Evolutionary conservation across 2,329 filamentous ascomycete species (phyloP), one percentile per base, ranked within the genome.

Genomic region (Mariannaea elegans): DNA sequence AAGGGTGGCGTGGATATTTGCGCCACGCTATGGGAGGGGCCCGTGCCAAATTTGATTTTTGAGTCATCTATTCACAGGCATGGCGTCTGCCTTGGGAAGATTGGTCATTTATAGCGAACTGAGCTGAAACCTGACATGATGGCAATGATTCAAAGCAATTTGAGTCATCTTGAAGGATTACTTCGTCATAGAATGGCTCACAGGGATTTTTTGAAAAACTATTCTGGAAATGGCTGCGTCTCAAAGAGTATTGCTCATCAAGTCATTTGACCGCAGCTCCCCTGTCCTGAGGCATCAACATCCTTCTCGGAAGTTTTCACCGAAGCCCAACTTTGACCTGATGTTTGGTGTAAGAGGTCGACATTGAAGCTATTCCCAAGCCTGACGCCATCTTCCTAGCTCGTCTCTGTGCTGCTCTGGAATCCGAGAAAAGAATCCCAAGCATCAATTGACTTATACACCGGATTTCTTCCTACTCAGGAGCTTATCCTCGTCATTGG

Each of bases 261-360:
- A n/a, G 21, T 61, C 45, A 31, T 27, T 31, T 29, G n/a, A 16
- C 27, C 18, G 42, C 31, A 12, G 18, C 6, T 8, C 45, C 24
- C 19, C 23, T 10, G 38, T 64, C 67, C 67, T 70, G 65, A 67
- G 67, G 67, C 67, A 70, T 70, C 66, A 67, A 70, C 41, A 44
- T 49, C 48, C 13, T 41, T 48, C 19, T 60, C 32, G 38, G 49
- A 36, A 46, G 59, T 61, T 59, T 59, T 55, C 47, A 32, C 39
- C 24, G 23, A 54, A 27, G 41, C 29, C 16, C 44, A 61, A 55
- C 34, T 59, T 49, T 46, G 41, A 41, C 29, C 31, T 42, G 50
- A 41, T 19, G 36, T 16, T 52, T 27, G 16, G 55, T 67, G 51
- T 63, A 64, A 52, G 61, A 53, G 44, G 44, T 42, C 52, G 61